A percentile compares a stretch with the other conserved stretches of the same genome.
phyloP scores from a whole-genome alignment of 2,329 filamentous ascomycete species.

The Aspergillus novofumigatus region DNA sequence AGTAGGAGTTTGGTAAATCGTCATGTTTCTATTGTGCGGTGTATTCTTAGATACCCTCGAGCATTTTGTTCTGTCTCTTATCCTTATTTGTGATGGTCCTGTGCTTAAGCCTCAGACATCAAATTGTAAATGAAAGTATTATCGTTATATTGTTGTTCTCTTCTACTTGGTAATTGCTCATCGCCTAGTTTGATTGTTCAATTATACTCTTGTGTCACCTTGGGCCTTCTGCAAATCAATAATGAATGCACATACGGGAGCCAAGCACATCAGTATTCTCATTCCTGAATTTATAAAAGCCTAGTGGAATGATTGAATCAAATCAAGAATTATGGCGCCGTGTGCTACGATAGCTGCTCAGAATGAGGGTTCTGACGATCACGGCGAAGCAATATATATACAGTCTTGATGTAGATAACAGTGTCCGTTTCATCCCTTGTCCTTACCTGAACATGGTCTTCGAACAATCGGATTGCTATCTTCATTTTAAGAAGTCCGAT shows the following conservation, averaged over 20 bases:
- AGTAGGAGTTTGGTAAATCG: constrained; percentile 6
- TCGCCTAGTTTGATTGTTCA: not conserved
- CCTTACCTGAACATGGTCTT: not conserved
- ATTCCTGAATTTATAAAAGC: not conserved
- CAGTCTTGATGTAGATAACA: not conserved
- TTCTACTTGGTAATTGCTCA: not conserved
- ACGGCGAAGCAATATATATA: not conserved
- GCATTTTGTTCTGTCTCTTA: constrained; percentile 8
- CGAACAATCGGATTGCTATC: not conserved
- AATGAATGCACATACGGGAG: not conserved
- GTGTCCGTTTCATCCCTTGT: not conserved
- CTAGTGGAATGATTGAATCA: not conserved
- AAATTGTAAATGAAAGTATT: not conserved
- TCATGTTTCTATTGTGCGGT: constrained; percentile 14
- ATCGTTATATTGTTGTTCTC: not conserved
- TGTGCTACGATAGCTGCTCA: not conserved
- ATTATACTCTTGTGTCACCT: not conserved
- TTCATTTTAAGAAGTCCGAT: not conserved
- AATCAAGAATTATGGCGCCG: not conserved
- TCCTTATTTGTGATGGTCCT: not conserved
- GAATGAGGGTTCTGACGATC: not conserved
- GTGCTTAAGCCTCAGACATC: not conserved
- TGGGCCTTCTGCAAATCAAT: not conserved
- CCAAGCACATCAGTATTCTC: not conserved
- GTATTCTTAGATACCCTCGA: constrained; percentile 28